Evolutionary conservation across 2,329 filamentous ascomycete genomes (phyloP).

Genomic region (Raffaelea ambrosiae): DNA sequence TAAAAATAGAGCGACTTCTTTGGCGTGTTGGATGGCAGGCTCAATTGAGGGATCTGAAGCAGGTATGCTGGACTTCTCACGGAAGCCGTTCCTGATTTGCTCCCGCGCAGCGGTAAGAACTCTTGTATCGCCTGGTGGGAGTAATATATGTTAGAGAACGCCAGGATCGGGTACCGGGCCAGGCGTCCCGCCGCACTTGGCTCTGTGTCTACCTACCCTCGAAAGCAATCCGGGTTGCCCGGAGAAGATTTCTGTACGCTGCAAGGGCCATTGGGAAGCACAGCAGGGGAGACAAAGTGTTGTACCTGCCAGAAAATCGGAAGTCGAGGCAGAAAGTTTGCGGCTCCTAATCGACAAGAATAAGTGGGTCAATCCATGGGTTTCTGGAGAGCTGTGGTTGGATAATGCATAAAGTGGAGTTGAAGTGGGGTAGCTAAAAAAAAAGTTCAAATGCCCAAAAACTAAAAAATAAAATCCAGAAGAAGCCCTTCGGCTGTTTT

Average conservation of each 20-base stretch:
- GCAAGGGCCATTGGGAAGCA: slow-evolving; percentile 52
- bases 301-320: too few species aligned
- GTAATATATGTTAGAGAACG: slow-evolving; percentile 3
- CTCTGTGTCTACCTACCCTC: slow-evolving; percentile 45
- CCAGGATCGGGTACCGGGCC: neutral
- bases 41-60: slow-evolving; percentile 48
- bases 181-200: neutral
- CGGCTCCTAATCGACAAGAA: too few species aligned
- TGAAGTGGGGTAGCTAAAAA: too few species aligned
- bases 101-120: slow-evolving; percentile 62
- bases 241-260: slow-evolving; percentile 75
- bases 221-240: slow-evolving; percentile 76
- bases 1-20: slow-evolving; percentile 74
- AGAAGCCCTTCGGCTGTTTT: neutral
- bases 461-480: neutral
- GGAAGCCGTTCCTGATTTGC: slow-evolving; percentile 68
- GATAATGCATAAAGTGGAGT: neutral
- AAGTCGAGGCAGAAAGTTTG: too few species aligned
- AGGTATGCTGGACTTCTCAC: slow-evolving; percentile 52
- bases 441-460: too few species aligned
- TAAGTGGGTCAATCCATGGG: neutral
- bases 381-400: neutral
- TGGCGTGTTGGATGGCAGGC: slow-evolving; percentile 65
- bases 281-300: too few species aligned
- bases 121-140: slow-evolving; percentile 18